Percentiles rank a stretch among this genome's conserved stretches.
Evolutionary conservation across 2,329 filamentous ascomycete genomes (phyloP).

Genomic region (Onygena corvina): DNA sequence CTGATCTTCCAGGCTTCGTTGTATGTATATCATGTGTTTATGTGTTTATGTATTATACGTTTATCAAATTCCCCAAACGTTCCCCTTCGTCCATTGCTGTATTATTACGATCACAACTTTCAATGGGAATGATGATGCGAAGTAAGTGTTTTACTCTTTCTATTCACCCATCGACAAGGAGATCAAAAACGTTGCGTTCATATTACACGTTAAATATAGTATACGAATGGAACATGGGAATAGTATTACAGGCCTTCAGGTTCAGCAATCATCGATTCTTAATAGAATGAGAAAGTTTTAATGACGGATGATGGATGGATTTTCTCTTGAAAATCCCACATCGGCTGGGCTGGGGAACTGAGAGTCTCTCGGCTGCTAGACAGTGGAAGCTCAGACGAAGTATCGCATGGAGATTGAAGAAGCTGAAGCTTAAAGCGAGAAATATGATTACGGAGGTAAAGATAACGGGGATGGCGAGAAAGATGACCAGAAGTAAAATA

Average conservation of each 20-base stretch:
- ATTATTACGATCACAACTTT: no score
- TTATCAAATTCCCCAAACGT: no score
- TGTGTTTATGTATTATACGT: not conserved
- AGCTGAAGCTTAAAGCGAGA: not conserved
- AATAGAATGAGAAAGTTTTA: not conserved
- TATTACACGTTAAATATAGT: no score
- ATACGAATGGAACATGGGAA: not conserved
- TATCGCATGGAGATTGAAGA: not conserved
- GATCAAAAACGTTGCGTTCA: no score
- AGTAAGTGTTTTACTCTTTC: no score
- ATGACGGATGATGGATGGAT: not conserved
- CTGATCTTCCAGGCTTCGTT: not conserved
- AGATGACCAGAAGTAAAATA: slow-evolving; percentile 1
- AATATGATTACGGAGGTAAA: not conserved
- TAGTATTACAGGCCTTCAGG: not conserved
- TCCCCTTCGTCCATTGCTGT: no score
- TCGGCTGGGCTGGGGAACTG: not conserved
- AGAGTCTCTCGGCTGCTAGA: not conserved
- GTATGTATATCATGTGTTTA: not conserved
- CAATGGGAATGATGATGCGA: no score
- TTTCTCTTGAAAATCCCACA: not conserved
- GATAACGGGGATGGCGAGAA: not conserved
- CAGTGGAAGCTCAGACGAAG: not conserved
- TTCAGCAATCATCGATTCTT: not conserved
- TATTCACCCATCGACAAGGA: no score